Percentiles rank a stretch among this genome's conserved stretches.
phyloP scores from a whole-genome alignment of 2,329 filamentous ascomycete genomes.

The Teratosphaeria viscida region DNA sequence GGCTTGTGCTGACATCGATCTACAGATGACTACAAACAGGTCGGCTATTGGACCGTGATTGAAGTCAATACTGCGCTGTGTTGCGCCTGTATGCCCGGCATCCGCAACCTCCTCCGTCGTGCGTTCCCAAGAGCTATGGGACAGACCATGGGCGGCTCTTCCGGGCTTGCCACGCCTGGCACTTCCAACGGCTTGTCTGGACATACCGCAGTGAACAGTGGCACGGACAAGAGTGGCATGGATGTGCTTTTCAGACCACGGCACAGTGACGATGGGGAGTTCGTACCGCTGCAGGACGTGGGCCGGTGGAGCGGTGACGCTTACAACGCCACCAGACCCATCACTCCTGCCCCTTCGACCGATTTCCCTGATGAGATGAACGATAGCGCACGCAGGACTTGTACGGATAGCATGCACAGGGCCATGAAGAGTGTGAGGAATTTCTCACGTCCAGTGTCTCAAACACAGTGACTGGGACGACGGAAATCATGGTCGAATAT shows the following conservation, averaged over 20 bases:
- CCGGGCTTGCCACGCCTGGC: not conserved
- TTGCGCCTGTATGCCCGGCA: constrained; percentile 9
- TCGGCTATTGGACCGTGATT: constrained; percentile 5
- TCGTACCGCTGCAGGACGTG: not conserved
- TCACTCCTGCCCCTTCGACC: not conserved
- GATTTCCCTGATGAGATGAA: not conserved
- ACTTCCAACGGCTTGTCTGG: not conserved
- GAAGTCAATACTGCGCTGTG: constrained; percentile 6
- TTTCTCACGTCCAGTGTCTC: not conserved
- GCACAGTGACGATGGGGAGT: not conserved
- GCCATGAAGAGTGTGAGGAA: not conserved
- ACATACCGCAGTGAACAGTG: not conserved
- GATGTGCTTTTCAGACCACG: not conserved
- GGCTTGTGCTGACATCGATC: not conserved
- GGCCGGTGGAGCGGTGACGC: no score
- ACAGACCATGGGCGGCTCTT: not conserved
- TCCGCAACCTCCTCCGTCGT: constrained; percentile 2
- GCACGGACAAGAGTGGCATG: not conserved
- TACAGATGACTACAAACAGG: constrained; percentile 1
- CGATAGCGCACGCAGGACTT: not conserved
- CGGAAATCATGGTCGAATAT: not conserved
- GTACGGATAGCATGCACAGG: not conserved
- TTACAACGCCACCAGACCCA: not conserved
- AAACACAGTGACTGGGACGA: not conserved
- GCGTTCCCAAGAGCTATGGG: constrained; percentile 3